Evolutionary conservation across 768 basidiomycete genomes (phyloP), one percentile per base, ranked within the genome.

Genomic region (Leccinum subgranulosum): DNA sequence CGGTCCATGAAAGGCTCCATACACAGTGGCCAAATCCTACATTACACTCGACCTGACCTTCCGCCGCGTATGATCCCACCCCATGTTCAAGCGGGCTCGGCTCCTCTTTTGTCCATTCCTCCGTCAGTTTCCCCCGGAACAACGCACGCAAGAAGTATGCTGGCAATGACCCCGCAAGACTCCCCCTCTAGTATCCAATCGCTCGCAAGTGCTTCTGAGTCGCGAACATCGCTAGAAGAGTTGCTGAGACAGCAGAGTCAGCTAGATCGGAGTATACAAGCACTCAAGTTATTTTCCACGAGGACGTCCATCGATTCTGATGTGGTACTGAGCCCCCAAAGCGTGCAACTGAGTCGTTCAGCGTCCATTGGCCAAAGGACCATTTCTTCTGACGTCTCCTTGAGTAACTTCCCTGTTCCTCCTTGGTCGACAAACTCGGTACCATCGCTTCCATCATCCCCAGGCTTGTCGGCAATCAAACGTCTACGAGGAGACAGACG

Each of bases 371-470:
- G 64, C 49, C 68, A 66, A 39, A 67, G 60, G 51, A 70, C 69
- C 11, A 21, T 67, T 52, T 69, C 56, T 12, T 71, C 70, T 21
- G 85, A 87, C n/a, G 82, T 90, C 59, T 88, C 89, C 3, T 72
- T 91, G 52, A 88, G 87, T 61, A 76, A 77, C 46, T 90, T 90
- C 72, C 88, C 88, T 4, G 72, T 78, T 34, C 89, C 87, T 33
- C 87, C 89, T 15, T 62, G 61, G 69, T 59, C 57, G 49, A 66
- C 62, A 45, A 49, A 53, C 12, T 56, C 61, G 3, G 14, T 60
- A 49, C 59, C 67, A 47, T 51, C 67, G 2, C 60, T 62, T 28
- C 61, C 70, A 50, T 27, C 68, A 29, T 48, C 60, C 27, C 31
- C 49, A 11, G 28, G 51, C 21, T 47, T 61, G 8, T 39, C 61